These are phyloP conservation scores for Cutaneotrichosporon arboriforme DNA, from an alignment of 1,284 basidiomycete genomes.

Conservation along the genomic window DNA sequence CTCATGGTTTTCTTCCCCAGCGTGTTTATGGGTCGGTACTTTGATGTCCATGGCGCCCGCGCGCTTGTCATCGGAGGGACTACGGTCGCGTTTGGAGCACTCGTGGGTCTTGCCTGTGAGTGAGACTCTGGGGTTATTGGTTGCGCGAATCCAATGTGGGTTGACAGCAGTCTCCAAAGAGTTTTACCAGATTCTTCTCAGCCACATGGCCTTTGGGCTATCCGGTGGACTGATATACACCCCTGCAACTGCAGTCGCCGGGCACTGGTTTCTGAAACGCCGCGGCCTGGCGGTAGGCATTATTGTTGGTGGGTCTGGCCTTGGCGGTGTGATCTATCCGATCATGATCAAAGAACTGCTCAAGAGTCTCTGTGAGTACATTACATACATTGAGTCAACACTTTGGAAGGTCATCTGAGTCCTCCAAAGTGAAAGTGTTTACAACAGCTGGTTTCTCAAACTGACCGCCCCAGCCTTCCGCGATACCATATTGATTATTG, in stretches of 20 bases:
- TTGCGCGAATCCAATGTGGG: too few species aligned
- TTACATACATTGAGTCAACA: too few species aligned
- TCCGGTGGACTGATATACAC: slow-evolving; percentile 38
- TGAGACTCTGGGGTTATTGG: neutral
- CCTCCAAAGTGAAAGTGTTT: too few species aligned
- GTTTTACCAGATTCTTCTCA: slow-evolving; percentile 45
- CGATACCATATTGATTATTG: slow-evolving; percentile 23
- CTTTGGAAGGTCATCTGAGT: too few species aligned
- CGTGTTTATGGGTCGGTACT: slow-evolving; percentile 22
- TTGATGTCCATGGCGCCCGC: slow-evolving; percentile 25
- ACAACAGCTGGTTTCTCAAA: too few species aligned
- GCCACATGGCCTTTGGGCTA: slow-evolving; percentile 36
- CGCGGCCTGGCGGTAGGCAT: slow-evolving; percentile 41
- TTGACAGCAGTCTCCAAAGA: slow-evolving; percentile 28
- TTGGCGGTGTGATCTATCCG: slow-evolving; percentile 44
- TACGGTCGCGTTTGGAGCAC: slow-evolving; percentile 22
- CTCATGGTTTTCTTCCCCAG: slow-evolving; percentile 19
- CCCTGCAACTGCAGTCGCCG: slow-evolving; percentile 38
- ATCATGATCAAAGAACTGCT: slow-evolving; percentile 37
- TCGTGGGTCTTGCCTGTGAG: slow-evolving; percentile 27
- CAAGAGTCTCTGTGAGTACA: slow-evolving; percentile 18
- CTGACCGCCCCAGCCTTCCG: slow-evolving; percentile 9
- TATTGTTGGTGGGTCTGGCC: slow-evolving; percentile 38
- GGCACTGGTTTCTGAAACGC: slow-evolving; percentile 44
- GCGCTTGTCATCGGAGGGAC: slow-evolving; percentile 25